Conservation (phyloP, 164 flowering plant species). For the Aristolochia californica region DNA sequence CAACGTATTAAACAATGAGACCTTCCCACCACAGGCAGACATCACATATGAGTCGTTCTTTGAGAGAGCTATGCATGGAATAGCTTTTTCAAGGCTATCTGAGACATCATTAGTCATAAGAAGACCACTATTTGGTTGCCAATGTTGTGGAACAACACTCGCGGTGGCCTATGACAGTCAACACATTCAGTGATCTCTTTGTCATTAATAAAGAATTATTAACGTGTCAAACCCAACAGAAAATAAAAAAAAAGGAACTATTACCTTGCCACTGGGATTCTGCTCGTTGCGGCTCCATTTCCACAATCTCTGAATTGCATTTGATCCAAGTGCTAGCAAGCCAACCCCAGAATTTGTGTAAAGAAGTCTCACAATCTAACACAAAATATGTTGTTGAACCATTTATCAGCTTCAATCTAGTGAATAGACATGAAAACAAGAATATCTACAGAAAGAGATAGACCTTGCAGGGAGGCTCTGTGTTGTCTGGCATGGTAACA, state of each 20-base stretch:
- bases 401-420: background rate
- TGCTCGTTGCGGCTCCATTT: constrained; percentile 80
- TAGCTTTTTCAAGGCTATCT: constrained; percentile 79
- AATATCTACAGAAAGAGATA: constrained; percentile 3
- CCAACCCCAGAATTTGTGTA: constrained; percentile 63
- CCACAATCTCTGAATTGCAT: constrained; percentile 72
- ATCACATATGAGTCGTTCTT: constrained; percentile 95
- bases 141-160: constrained; percentile 73
- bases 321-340: constrained; percentile 57
- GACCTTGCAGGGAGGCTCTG: constrained; percentile 60
- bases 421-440: background rate
- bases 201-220: background rate
- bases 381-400: background rate
- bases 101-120: constrained; percentile 76
- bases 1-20: constrained; percentile 97
- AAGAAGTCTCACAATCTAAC: constrained; percentile 48
- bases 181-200: constrained; percentile 18
- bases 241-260: background rate
- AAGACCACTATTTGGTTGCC: constrained; percentile 97
- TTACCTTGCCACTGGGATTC: constrained; percentile 83
- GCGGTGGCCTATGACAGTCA: constrained; percentile 71
- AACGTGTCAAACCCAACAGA: background rate
- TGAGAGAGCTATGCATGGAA: constrained; percentile 92
- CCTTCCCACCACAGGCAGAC: constrained; percentile 92
- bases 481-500: constrained; percentile 55